phyloP scores from a whole-genome alignment of 768 basidiomycete species.

The Suillus weaverae region DNA sequence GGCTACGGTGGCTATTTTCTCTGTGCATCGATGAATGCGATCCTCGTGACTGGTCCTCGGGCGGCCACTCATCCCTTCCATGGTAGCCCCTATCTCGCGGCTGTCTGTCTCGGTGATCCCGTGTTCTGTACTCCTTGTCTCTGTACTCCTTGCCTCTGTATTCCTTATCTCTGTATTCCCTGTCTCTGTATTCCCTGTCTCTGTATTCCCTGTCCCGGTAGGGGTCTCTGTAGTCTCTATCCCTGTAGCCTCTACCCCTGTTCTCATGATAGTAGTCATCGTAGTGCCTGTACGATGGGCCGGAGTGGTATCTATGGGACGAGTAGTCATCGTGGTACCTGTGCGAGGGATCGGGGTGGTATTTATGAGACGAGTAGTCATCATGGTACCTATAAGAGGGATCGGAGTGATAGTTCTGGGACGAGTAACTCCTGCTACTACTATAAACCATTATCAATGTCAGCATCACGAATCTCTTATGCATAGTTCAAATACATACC shows the following conservation, averaged over 20 bases:
- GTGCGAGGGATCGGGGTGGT: conserved; percentile 20
- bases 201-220: conserved; percentile 19
- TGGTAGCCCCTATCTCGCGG: not conserved
- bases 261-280: conserved; percentile 22
- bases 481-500: conserved; percentile 18
- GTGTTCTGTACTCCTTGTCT: not conserved
- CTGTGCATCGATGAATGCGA: conserved; percentile 21
- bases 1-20: conserved; percentile 20
- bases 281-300: conserved; percentile 24
- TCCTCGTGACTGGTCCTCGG: conserved; percentile 16
- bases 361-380: conserved; percentile 19
- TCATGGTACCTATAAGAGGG: conserved; percentile 4
- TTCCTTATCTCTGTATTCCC: conserved; percentile 17
- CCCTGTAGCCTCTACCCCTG: conserved; percentile 20
- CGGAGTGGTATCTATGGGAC: conserved; percentile 21
- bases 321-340: conserved; percentile 14
- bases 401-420: conserved; percentile 23
- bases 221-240: conserved; percentile 23
- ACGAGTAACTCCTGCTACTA: conserved; percentile 27
- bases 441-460: conserved; percentile 14
- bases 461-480: not conserved
- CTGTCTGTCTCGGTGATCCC: conserved; percentile 1
- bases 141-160: conserved; percentile 1
- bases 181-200: conserved; percentile 19
- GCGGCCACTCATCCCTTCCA: conserved; percentile 1